Percentiles rank a stretch among this genome's conserved stretches.
Conservation (phyloP, 306 rosid species). For the Begonia fuchsioides region DNA sequence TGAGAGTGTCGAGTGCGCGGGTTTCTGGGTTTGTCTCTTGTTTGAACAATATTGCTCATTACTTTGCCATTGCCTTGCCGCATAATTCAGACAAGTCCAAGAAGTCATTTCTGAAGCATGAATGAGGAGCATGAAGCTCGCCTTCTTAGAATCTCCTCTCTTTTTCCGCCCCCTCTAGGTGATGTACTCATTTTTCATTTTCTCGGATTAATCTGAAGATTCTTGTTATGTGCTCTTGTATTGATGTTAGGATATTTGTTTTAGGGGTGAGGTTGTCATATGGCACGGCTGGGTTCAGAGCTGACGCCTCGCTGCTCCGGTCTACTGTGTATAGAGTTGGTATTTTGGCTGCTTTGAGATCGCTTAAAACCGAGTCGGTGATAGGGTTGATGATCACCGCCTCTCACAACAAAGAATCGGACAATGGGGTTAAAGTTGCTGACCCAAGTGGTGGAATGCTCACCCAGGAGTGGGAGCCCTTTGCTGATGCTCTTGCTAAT, state of each 20-base stretch:
- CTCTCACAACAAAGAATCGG: slow-evolving; percentile 71
- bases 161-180: slow-evolving; percentile 54
- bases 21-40: too few species aligned
- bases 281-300: slow-evolving; percentile 82
- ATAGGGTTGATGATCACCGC: slow-evolving; percentile 86
- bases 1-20: too few species aligned
- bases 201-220: neutral
- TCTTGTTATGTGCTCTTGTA: slow-evolving; percentile 1
- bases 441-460: slow-evolving; percentile 82
- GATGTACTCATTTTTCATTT: neutral
- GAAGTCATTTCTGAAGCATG: slow-evolving; percentile 18
- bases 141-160: slow-evolving; percentile 36
- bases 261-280: slow-evolving; percentile 55
- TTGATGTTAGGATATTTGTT: neutral
- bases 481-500: slow-evolving; percentile 65
- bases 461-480: slow-evolving; percentile 86
- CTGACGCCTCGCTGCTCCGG: slow-evolving; percentile 52
- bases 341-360: slow-evolving; percentile 16
- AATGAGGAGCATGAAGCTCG: slow-evolving; percentile 42
- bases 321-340: slow-evolving; percentile 45
- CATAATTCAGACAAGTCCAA: too few species aligned
- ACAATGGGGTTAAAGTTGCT: slow-evolving; percentile 81
- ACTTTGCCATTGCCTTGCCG: too few species aligned
- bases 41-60: too few species aligned
- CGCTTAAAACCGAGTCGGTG: slow-evolving; percentile 41